phyloP scores from a whole-genome alignment of 2,329 filamentous ascomycete genomes.

The Dactylellina sp. region DNA sequence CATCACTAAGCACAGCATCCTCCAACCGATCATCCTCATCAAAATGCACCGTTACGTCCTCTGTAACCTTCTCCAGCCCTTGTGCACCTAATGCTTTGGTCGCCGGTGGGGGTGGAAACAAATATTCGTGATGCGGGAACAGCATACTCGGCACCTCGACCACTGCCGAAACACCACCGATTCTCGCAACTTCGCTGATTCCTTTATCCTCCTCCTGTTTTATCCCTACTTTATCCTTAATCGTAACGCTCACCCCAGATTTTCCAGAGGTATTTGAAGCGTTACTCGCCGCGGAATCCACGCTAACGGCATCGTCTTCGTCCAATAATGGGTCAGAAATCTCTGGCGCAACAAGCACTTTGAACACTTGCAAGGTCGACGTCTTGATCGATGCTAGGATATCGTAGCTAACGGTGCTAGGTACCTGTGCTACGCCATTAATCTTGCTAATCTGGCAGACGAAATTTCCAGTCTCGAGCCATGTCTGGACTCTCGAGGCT shows the following conservation, averaged over 20 bases:
- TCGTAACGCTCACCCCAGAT: slow-evolving; percentile 35
- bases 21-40: slow-evolving; percentile 62
- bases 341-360: slow-evolving; percentile 47
- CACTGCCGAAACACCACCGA: slow-evolving; percentile 68
- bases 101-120: slow-evolving; percentile 66
- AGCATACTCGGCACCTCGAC: slow-evolving; percentile 68
- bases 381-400: slow-evolving; percentile 64
- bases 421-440: slow-evolving; percentile 66
- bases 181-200: slow-evolving; percentile 67
- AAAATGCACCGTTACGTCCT: slow-evolving; percentile 39
- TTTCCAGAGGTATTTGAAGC: slow-evolving; percentile 34
- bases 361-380: slow-evolving; percentile 50
- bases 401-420: slow-evolving; percentile 67
- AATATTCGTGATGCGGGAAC: slow-evolving; percentile 70
- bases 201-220: slow-evolving; percentile 62
- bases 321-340: slow-evolving; percentile 43
- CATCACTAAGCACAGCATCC: slow-evolving; percentile 33
- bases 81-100: slow-evolving; percentile 58
- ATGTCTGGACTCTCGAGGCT: slow-evolving; percentile 66
- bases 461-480: slow-evolving; percentile 69
- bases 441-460: slow-evolving; percentile 67
- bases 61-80: slow-evolving; percentile 23
- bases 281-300: slow-evolving; percentile 45
- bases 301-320: slow-evolving; percentile 47
- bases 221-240: slow-evolving; percentile 53